phyloP scores from a whole-genome alignment of 2,329 filamentous ascomycete species.

The Botrytis squamosa region DNA sequence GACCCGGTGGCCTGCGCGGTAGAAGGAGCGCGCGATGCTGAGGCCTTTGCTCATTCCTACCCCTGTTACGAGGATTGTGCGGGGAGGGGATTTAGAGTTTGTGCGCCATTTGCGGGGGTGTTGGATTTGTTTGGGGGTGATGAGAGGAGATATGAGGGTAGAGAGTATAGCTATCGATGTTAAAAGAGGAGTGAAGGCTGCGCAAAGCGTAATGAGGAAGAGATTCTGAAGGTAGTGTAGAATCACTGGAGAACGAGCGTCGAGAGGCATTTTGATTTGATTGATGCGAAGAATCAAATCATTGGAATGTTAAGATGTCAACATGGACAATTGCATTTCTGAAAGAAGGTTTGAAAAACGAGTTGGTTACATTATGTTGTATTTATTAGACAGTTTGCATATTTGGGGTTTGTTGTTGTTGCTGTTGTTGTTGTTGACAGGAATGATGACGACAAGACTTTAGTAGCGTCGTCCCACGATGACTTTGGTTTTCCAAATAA shows the following conservation, averaged over 20 bases:
- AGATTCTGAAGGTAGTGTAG: conserved; percentile 49
- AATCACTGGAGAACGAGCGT: conserved; percentile 25
- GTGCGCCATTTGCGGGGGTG: conserved; percentile 28
- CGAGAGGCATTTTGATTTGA: conserved; percentile 16
- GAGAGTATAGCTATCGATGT: conserved; percentile 28
- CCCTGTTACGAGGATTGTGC: conserved; percentile 67
- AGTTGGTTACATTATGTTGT: background rate
- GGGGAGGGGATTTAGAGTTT: conserved; percentile 18
- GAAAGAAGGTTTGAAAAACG: background rate
- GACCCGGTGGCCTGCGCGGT: conserved; percentile 64
- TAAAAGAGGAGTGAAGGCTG: conserved; percentile 29
- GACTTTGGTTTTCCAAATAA: background rate
- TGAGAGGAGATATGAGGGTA: conserved; percentile 26
- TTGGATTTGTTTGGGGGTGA: conserved; percentile 23
- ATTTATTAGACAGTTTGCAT: background rate
- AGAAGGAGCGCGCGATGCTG: conserved; percentile 62
- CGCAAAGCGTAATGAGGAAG: conserved; percentile 42
- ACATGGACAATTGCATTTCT: background rate
- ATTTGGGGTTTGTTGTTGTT: background rate
- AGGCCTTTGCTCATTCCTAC: conserved; percentile 72
- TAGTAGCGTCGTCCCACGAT: background rate
- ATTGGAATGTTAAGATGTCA: background rate
- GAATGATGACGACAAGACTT: conserved; percentile 12
- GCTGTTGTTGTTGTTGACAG: background rate
- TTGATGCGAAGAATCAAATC: background rate